These are phyloP conservation scores for Botrytis fragariae DNA, from an alignment of 2,329 filamentous ascomycete genomes.

Conservation along the genomic window DNA sequence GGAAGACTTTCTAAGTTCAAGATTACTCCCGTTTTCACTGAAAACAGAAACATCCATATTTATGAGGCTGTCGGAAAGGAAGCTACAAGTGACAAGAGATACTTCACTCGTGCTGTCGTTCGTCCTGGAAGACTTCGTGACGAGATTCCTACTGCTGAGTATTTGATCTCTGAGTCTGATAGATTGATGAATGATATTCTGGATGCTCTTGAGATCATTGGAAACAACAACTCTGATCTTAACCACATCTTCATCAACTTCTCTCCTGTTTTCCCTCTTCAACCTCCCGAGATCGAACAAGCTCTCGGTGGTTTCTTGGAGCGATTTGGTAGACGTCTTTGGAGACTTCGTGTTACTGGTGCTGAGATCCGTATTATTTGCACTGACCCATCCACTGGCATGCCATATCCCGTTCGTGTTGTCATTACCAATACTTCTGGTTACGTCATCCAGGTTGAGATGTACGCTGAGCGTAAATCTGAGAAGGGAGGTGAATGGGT, in stretches of 20 bases:
- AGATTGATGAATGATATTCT: conserved; percentile 96
- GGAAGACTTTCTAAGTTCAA: conserved; percentile 93
- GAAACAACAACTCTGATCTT: conserved; percentile 98
- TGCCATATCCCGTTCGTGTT: conserved; percentile 88
- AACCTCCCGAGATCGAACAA: conserved; percentile 86
- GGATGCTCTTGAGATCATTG: conserved; percentile 95
- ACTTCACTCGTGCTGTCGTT: conserved; percentile 96
- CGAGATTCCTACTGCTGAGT: conserved; percentile 97
- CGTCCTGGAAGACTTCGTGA: conserved; percentile 91
- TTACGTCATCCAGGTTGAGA: conserved; percentile 95
- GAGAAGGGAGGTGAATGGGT: conserved; percentile 94
- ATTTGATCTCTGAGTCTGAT: conserved; percentile 95
- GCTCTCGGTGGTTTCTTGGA: conserved; percentile 94
- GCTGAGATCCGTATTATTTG: conserved; percentile 98
- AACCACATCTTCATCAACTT: conserved; percentile 99
- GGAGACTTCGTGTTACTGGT: conserved; percentile 93
- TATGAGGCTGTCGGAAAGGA: conserved; percentile 96
- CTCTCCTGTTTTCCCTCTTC: conserved; percentile 89
- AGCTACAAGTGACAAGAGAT: conserved; percentile 93
- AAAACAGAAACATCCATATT: conserved; percentile 98
- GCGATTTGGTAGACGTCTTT: conserved; percentile 89
- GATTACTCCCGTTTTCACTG: conserved; percentile 97
- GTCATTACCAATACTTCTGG: conserved; percentile 98
- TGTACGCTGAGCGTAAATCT: conserved; percentile 96
- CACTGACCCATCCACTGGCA: conserved; percentile 80